Base-by-base conservation (phyloP, 2,329 filamentous ascomycete genomes). In the Hypoxylon sp. region DNA sequence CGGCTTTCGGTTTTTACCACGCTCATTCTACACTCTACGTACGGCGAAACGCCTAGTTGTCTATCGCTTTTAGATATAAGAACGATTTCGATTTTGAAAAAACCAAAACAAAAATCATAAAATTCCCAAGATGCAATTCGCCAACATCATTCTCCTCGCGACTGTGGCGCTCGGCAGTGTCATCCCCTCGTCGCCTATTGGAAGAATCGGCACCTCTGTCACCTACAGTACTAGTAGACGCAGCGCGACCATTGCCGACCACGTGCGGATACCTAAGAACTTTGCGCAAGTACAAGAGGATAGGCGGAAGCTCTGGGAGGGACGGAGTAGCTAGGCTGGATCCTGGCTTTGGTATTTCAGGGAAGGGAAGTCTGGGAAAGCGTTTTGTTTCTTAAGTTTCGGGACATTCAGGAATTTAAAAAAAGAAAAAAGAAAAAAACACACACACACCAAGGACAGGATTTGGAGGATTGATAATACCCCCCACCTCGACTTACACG, bases 251-350 rank as follows among this genome's bases (percentile, higher is more conserved):
- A 26, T 9, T 25, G 9, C 19, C 19, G 43, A 45, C 40, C 41
- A 52, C 16, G 32, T 49, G 13, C 23, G 56, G 23, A 48, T 41
- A 30, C 55, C 55, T 12, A 40, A 34, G 13, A 56, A 61, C 40
- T 59, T 59, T 13, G 52, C 55, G 16, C 35, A 51, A 8, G 34
- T 59, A 11, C 58, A 61, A 43, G 43, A 56, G 25, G 58, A 61
- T 32, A 53, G 55, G 43, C 52, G 59, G 30, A 61, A 26, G 21
- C 23, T 3, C 7, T 54, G 36, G 48, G 42, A 42, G 25, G 31
- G 40, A 32, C 41, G 34, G 6, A 50, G 38, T 4, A 38, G 41
- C 47, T 50, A 48, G 44, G 47, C 47, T 51, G 47, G 50, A 46
- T 55, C 31, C 43, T 50, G 17, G 34, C 44, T 40, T 40, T 25